Evolutionary conservation across 495 filamentous ascomycete genomes (phyloP).

Genomic region (Lophium mytilinum): DNA sequence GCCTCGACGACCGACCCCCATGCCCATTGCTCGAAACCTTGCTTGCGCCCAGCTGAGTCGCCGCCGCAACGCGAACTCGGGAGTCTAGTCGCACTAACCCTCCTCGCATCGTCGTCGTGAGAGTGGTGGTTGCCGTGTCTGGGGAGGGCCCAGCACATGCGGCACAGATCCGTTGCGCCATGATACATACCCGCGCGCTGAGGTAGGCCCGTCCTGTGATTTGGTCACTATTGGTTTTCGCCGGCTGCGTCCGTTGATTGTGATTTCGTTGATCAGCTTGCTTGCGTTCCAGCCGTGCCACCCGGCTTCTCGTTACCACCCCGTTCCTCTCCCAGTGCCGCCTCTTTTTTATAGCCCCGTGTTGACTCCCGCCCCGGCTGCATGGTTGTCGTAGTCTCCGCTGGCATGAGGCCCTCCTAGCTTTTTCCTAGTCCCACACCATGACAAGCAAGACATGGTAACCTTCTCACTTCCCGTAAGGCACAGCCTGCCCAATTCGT

Average conservation of each 20-base stretch:
- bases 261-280: slow-evolving; percentile 23
- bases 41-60: slow-evolving; percentile 25
- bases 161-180: slow-evolving; percentile 27
- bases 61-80: slow-evolving; percentile 16
- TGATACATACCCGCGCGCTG: slow-evolving; percentile 29
- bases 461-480: slow-evolving; percentile 1
- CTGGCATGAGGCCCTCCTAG: slow-evolving; percentile 1
- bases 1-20: slow-evolving; percentile 20
- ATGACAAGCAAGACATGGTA: slow-evolving; percentile 20
- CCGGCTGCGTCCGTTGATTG: slow-evolving; percentile 16
- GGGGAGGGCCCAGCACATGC: slow-evolving; percentile 14
- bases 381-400: slow-evolving; percentile 4
- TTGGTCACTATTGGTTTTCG: slow-evolving; percentile 23
- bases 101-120: slow-evolving; percentile 8
- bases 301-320: slow-evolving; percentile 18
- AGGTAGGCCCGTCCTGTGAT: slow-evolving; percentile 15
- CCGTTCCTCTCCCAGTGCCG: slow-evolving; percentile 18
- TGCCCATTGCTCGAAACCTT: slow-evolving; percentile 8
- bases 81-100: slow-evolving; percentile 13
- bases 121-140: slow-evolving; percentile 11
- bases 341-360: slow-evolving; percentile 18
- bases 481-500: slow-evolving; percentile 21
- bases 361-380: slow-evolving; percentile 10
- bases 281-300: slow-evolving; percentile 25
- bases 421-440: slow-evolving; percentile 14